Evolutionary conservation across 2,329 filamentous ascomycete genomes (phyloP).

Genomic region (Sporothrix curviconia): DNA sequence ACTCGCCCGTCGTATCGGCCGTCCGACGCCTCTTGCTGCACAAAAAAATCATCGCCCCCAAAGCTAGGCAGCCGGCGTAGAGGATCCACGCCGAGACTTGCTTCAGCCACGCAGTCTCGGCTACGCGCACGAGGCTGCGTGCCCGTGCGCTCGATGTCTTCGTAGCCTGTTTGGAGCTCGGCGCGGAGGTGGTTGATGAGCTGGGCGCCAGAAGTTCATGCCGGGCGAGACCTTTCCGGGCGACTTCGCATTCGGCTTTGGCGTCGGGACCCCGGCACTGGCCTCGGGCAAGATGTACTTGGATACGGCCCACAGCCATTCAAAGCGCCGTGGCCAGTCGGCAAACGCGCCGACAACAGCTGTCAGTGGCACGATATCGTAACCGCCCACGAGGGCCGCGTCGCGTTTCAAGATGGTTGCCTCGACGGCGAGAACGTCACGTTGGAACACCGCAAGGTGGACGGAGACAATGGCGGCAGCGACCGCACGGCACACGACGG

Average conservation of each 20-base stretch:
- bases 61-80: constrained; percentile 72
- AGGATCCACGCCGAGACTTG: constrained; percentile 86
- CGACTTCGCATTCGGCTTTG: constrained; percentile 20
- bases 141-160: constrained; percentile 76
- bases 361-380: constrained; percentile 87
- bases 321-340: constrained; percentile 76
- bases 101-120: constrained; percentile 86
- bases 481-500: constrained; percentile 80
- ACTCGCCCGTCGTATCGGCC: constrained; percentile 40
- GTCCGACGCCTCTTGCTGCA: constrained; percentile 45
- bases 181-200: constrained; percentile 70
- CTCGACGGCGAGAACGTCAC: constrained; percentile 80
- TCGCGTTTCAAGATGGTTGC: constrained; percentile 68
- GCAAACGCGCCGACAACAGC: constrained; percentile 77
- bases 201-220: constrained; percentile 58
- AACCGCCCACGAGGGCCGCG: constrained; percentile 75
- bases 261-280: constrained; percentile 8
- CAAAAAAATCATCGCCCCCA: constrained; percentile 81
- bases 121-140: constrained; percentile 63
- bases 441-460: constrained; percentile 75
- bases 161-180: constrained; percentile 80
- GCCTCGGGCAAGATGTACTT: constrained; percentile 53
- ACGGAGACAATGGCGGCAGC: constrained; percentile 68
- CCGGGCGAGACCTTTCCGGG: not conserved
- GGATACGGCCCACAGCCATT: constrained; percentile 75